Base-by-base conservation (phyloP, 805 yeast genomes). In the Kluyveromyces nonfermentans region DNA sequence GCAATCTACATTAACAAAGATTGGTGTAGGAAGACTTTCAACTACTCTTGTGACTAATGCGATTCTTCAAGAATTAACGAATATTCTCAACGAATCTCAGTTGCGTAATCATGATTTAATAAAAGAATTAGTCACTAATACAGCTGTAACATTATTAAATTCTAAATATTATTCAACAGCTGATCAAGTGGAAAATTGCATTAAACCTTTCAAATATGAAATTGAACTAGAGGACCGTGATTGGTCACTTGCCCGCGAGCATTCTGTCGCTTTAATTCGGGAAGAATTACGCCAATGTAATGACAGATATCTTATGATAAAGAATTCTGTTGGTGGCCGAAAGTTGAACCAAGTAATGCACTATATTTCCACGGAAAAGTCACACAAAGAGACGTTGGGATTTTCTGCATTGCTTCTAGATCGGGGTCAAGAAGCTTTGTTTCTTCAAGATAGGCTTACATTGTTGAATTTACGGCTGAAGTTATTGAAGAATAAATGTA, bases 161-260 rank as follows among this genome's bases (percentile, higher is more conserved):
- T 68, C 84, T 21, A 78, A 90, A 50, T 93, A 75, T 60, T 85
- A 80, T 50, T 82, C 95, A 1, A 90, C 98, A 0, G 95, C 98
- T 0, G 99, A 94, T 62, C 99, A 93, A 62, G 97, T 93, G 6
- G 99, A 93, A 57, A 93, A 94, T 63, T 89, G 97, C 67, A 90
- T 93, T 56, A 93, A 93, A 62, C 99, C 99, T 2, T 93, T 83
- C 69, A 93, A 93, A 67, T 93, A 90, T 62, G 99, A 93, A 58
- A 89, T 93, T 47, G 99, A 93, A 57, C 77, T 93, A 40, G 97
- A 93, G 59, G 95, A 89, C 53, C 73, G 96, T 33, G 99, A 93
- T 62, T 93, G 99, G 99, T 66, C 69, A 25, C 59, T 74, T 7
- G 81, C 96, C 33, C 77, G 85, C 47, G 94, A 85, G 28, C 94